Evolutionary conservation across 352 stramenopile genomes (phyloP).

Genomic region (Pythium brassicae): DNA sequence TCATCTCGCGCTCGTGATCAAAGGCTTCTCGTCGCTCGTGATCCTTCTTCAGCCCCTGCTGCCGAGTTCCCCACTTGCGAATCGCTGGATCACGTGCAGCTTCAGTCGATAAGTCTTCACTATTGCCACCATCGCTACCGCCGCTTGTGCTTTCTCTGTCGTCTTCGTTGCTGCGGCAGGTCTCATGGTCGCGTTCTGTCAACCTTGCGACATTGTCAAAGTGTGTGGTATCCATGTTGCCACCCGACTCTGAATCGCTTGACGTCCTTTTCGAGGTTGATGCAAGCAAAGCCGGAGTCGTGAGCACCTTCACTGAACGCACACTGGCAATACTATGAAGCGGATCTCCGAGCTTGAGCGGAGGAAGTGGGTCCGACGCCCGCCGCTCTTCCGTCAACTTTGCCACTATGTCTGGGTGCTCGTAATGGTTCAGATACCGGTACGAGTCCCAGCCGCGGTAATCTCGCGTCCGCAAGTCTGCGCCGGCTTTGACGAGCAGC

Average conservation of each 20-base stretch:
- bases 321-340: not conserved
- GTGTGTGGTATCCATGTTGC: not conserved
- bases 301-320: not conserved
- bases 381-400: constrained; percentile 20
- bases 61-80: constrained; percentile 31
- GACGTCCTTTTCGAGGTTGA: not conserved
- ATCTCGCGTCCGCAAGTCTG: constrained; percentile 33
- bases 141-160: not conserved
- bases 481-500: constrained; percentile 32
- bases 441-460: constrained; percentile 37
- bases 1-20: constrained; percentile 35
- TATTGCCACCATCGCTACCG: not conserved
- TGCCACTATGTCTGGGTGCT: constrained; percentile 41
- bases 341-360: constrained; percentile 9
- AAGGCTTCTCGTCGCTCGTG: constrained; percentile 21
- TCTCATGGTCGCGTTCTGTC: not conserved
- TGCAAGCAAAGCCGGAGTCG: not conserved
- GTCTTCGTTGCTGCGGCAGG: not conserved
- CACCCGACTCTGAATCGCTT: not conserved
- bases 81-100: constrained; percentile 13
- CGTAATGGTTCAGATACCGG: constrained; percentile 32
- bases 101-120: constrained; percentile 2
- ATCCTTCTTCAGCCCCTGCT: constrained; percentile 30
- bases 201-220: not conserved
- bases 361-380: not conserved